A percentile compares a stretch with the other conserved stretches of the same genome.
phyloP scores from a whole-genome alignment of 1,284 basidiomycete genomes.

The Pseudozyma sp. region DNA sequence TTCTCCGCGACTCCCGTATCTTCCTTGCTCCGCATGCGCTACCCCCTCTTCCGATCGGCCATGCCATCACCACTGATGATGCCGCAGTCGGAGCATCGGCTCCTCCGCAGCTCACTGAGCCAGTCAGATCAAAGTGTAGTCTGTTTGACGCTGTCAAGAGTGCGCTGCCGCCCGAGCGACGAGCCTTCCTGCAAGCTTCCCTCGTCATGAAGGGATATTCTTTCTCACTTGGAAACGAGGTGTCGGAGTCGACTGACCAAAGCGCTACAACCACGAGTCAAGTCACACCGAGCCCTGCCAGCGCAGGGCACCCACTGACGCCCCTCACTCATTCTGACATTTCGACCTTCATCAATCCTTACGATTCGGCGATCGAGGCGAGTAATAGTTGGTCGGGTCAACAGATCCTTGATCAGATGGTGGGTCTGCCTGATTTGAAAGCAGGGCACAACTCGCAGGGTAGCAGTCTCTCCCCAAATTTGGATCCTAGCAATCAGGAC shows the following conservation, averaged over 20 bases:
- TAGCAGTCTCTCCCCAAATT: neutral
- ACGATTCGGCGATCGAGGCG: no score
- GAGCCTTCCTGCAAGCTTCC: conserved; percentile 27
- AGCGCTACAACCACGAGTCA: neutral
- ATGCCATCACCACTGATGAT: conserved; percentile 29
- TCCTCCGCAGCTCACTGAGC: neutral
- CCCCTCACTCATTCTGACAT: no score
- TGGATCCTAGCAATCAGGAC: conserved; percentile 16
- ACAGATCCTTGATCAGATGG: neutral
- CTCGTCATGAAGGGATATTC: conserved; percentile 14
- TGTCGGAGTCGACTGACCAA: no score
- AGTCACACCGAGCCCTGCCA: neutral
- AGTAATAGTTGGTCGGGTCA: no score
- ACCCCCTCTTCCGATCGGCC: conserved; percentile 35
- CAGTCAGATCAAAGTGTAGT: conserved; percentile 6
- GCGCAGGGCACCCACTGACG: no score
- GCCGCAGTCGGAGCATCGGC: neutral
- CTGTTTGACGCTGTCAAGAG: conserved; percentile 32
- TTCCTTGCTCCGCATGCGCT: conserved; percentile 11
- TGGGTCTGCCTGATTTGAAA: neutral
- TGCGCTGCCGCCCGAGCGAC: conserved; percentile 33
- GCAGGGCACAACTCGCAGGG: neutral
- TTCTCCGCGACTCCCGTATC: conserved; percentile 17
- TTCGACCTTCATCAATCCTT: no score
- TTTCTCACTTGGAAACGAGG: neutral